Percentiles rank a stretch among this genome's conserved stretches.
These are phyloP conservation scores for Lodderomyces parapsilosis DNA, from an alignment of 1,139 yeast genomes.

Conservation along the genomic window DNA sequence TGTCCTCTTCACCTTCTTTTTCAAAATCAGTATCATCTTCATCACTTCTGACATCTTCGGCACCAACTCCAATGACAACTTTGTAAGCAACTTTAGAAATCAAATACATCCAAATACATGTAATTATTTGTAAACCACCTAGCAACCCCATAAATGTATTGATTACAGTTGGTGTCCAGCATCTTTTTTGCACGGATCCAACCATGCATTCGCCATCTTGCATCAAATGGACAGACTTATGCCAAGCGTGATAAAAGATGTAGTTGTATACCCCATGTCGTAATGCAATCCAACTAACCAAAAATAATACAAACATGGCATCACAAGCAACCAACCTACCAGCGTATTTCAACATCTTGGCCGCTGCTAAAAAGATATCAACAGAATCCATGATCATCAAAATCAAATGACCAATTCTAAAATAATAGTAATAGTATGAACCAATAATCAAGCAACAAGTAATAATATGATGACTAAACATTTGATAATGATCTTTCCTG, in stretches of 20 bases:
- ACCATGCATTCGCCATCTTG: constrained; percentile 34
- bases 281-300: constrained; percentile 65
- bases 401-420: constrained; percentile 77
- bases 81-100: constrained; percentile 67
- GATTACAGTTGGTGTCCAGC: constrained; percentile 59
- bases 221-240: constrained; percentile 36
- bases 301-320: constrained; percentile 62
- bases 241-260: constrained; percentile 54
- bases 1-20: constrained; percentile 13
- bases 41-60: constrained; percentile 82
- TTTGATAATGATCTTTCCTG: constrained; percentile 81
- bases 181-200: constrained; percentile 35
- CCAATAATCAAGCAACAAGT: constrained; percentile 69
- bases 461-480: constrained; percentile 86
- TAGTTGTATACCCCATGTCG: constrained; percentile 78
- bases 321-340: constrained; percentile 65
- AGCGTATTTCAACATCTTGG: constrained; percentile 76
- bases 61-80: constrained; percentile 70
- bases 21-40: constrained; percentile 44
- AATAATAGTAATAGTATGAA: constrained; percentile 70
- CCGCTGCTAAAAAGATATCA: constrained; percentile 68
- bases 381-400: constrained; percentile 80
- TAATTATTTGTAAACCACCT: constrained; percentile 64
- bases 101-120: constrained; percentile 72
- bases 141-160: constrained; percentile 55